Evolutionary conservation across 2,329 filamentous ascomycete species (phyloP).

Genomic region (Arthrobotrys musiformis): DNA sequence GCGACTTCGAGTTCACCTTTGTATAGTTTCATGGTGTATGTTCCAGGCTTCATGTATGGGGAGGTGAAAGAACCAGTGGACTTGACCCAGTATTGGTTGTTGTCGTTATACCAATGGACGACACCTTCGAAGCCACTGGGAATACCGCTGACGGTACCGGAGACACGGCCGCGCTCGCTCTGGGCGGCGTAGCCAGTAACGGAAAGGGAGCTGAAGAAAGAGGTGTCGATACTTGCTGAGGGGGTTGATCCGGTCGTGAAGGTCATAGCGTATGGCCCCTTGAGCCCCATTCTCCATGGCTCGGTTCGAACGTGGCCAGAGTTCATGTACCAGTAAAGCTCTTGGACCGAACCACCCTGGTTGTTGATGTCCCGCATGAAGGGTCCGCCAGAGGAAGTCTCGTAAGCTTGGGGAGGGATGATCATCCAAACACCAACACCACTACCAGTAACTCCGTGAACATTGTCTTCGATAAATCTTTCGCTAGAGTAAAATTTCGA

Average conservation of each 20-base stretch:
- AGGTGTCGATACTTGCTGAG: slow-evolving; percentile 66
- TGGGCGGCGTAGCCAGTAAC: slow-evolving; percentile 71
- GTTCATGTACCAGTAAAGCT: slow-evolving; percentile 75
- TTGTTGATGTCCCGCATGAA: slow-evolving; percentile 70
- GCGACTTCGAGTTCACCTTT: slow-evolving; percentile 70
- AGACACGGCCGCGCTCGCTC: slow-evolving; percentile 70
- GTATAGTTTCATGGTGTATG: slow-evolving; percentile 75
- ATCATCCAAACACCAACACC: slow-evolving; percentile 70
- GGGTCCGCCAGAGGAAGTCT: slow-evolving; percentile 73
- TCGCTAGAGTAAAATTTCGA: slow-evolving; percentile 77
- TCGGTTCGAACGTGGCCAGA: slow-evolving; percentile 74
- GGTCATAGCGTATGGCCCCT: slow-evolving; percentile 73
- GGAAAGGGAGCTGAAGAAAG: slow-evolving; percentile 71
- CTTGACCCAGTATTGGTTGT: slow-evolving; percentile 73
- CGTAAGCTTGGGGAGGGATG: slow-evolving; percentile 68
- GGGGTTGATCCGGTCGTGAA: slow-evolving; percentile 72
- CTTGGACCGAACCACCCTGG: slow-evolving; percentile 69
- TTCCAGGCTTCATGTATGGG: slow-evolving; percentile 74
- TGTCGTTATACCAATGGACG: slow-evolving; percentile 73
- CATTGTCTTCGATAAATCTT: slow-evolving; percentile 75
- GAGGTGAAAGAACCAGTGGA: slow-evolving; percentile 71
- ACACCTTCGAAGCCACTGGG: slow-evolving; percentile 68
- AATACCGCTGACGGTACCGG: slow-evolving; percentile 71
- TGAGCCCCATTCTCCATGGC: slow-evolving; percentile 71
- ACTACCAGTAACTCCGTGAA: slow-evolving; percentile 71